phyloP scores from a whole-genome alignment of 495 filamentous ascomycete species.

The Thermochaetoides thermophila region DNA sequence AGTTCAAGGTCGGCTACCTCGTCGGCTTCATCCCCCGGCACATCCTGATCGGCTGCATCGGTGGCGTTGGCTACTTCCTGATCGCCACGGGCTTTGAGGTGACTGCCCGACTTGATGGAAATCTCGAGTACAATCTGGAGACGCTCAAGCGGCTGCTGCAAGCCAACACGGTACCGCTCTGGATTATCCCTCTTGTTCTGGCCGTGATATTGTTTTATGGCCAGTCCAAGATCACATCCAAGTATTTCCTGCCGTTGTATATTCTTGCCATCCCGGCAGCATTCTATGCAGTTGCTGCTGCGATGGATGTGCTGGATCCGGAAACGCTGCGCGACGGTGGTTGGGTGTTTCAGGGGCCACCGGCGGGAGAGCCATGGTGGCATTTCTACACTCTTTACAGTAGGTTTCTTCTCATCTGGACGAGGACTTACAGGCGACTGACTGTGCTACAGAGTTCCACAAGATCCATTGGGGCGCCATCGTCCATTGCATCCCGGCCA shows the following conservation, averaged over 20 bases:
- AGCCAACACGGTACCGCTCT: constrained; percentile 60
- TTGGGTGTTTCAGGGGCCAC: constrained; percentile 83
- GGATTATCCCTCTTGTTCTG: constrained; percentile 65
- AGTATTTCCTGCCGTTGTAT: constrained; percentile 73
- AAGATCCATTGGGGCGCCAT: constrained; percentile 59
- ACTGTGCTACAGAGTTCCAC: constrained; percentile 9
- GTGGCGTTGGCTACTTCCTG: constrained; percentile 94
- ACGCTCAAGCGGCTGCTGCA: constrained; percentile 59
- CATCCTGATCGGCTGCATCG: constrained; percentile 94
- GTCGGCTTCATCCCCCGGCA: constrained; percentile 94
- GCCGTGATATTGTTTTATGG: constrained; percentile 59
- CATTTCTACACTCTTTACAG: constrained; percentile 92
- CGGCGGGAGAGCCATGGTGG: constrained; percentile 80
- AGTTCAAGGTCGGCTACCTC: constrained; percentile 69
- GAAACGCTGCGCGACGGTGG: constrained; percentile 49
- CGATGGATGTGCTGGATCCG: constrained; percentile 47
- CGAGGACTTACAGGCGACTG: too few species aligned
- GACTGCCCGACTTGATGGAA: constrained; percentile 74
- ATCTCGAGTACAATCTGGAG: constrained; percentile 60
- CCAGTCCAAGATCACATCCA: constrained; percentile 60
- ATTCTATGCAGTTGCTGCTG: constrained; percentile 69
- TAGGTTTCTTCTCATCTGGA: constrained; percentile 28
- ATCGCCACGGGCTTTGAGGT: constrained; percentile 86
- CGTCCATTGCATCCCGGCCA: constrained; percentile 68
- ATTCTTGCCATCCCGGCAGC: constrained; percentile 65